These are phyloP conservation scores for Aspergillus sp. DNA, from an alignment of 2,329 filamentous ascomycete species.

Conservation along the genomic window DNA sequence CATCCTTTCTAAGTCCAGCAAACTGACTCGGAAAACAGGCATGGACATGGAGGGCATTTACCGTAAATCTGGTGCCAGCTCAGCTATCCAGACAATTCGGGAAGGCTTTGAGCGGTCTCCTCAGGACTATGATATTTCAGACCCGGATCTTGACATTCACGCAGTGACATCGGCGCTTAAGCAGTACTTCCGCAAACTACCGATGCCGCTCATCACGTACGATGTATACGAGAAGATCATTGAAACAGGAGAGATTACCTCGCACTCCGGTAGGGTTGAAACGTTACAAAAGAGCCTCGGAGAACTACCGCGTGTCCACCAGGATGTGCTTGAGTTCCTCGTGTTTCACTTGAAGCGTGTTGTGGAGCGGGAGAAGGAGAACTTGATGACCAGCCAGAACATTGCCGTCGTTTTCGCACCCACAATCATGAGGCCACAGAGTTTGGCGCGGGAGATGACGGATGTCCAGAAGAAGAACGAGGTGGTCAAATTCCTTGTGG, in stretches of 20 bases:
- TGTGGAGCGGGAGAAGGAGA: conserved; percentile 77
- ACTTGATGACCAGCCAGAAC: conserved; percentile 96
- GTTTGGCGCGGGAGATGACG: conserved; percentile 89
- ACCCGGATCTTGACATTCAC: conserved; percentile 91
- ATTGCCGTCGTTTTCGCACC: conserved; percentile 95
- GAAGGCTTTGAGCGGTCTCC: conserved; percentile 82
- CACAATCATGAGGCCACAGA: conserved; percentile 91
- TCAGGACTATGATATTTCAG: conserved; percentile 85
- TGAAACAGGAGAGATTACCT: conserved; percentile 64
- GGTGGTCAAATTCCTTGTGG: conserved; percentile 88
- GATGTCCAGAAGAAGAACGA: conserved; percentile 93
- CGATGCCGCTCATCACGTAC: conserved; percentile 84
- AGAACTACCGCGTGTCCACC: conserved; percentile 77
- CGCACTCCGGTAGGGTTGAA: conserved; percentile 66
- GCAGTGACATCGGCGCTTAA: conserved; percentile 94
- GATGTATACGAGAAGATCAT: conserved; percentile 88
- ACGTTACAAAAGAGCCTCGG: conserved; percentile 73
- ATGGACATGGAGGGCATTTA: conserved; percentile 99
- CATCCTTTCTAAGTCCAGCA: background rate
- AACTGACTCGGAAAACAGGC: conserved; percentile 37
- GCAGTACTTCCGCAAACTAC: conserved; percentile 94
- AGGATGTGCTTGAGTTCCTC: conserved; percentile 87
- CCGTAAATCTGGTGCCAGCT: conserved; percentile 91
- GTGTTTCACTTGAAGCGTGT: conserved; percentile 91
- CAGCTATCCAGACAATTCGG: conserved; percentile 85